These are phyloP conservation scores for Aaosphaeria arxii DNA, from an alignment of 2,329 filamentous ascomycete genomes.

Conservation along the genomic window DNA sequence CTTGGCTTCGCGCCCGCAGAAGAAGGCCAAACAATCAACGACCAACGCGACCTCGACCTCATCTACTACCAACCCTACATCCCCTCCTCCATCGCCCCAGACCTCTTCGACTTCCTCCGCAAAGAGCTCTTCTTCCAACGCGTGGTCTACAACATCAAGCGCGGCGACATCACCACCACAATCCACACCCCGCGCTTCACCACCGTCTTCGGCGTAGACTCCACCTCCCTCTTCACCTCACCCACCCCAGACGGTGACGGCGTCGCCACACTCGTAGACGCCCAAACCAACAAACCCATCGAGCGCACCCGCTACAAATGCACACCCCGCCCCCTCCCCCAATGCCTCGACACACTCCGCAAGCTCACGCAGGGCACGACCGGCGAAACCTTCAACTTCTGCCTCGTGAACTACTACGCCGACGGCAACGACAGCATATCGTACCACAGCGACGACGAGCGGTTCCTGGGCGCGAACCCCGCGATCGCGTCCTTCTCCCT, in stretches of 20 bases:
- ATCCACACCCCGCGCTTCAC: slow-evolving; percentile 63
- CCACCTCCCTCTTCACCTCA: slow-evolving; percentile 58
- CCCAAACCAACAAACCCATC: slow-evolving; percentile 41
- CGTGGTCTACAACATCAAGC: slow-evolving; percentile 69
- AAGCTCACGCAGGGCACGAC: slow-evolving; percentile 63
- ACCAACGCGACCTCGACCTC: slow-evolving; percentile 69
- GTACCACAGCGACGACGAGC: slow-evolving; percentile 78
- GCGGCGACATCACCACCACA: slow-evolving; percentile 59
- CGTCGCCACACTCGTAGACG: slow-evolving; percentile 38
- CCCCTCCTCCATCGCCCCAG: slow-evolving; percentile 52
- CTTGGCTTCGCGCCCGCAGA: slow-evolving; percentile 49
- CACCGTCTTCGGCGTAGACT: slow-evolving; percentile 60
- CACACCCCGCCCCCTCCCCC: slow-evolving; percentile 66
- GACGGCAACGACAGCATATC: slow-evolving; percentile 72
- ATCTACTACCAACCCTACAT: slow-evolving; percentile 75
- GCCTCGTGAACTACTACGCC: slow-evolving; percentile 81
- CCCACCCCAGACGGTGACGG: too few species aligned
- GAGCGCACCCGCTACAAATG: slow-evolving; percentile 54
- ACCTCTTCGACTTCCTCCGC: slow-evolving; percentile 69
- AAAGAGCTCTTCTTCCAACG: slow-evolving; percentile 72
- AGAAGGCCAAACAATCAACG: slow-evolving; percentile 56
- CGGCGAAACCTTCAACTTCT: slow-evolving; percentile 71
- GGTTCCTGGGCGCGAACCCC: slow-evolving; percentile 67
- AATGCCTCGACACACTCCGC: slow-evolving; percentile 64
- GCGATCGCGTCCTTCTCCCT: slow-evolving; percentile 74